A percentile compares a stretch with the other conserved stretches of the same genome.
Evolutionary conservation across 768 basidiomycete genomes (phyloP).

Genomic region (Imleria badia): DNA sequence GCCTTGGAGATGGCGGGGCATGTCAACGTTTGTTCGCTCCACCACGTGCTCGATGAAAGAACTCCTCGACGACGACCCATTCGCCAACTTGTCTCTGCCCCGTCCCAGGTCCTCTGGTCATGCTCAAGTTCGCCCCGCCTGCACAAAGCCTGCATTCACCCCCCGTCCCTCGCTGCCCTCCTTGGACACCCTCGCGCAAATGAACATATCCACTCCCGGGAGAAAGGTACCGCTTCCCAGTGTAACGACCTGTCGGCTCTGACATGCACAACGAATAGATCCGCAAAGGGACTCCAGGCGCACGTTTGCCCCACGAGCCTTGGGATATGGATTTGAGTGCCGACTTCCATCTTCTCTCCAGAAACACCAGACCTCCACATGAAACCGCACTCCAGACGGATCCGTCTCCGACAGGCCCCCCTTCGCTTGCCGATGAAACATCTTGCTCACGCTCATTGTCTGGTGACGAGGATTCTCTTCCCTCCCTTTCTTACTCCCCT

Average conservation of each 20-base stretch:
- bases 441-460: slow-evolving; percentile 20
- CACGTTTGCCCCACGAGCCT: slow-evolving; percentile 43
- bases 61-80: slow-evolving; percentile 69
- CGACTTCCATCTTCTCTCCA: slow-evolving; percentile 8
- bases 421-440: slow-evolving; percentile 21
- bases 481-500: slow-evolving; percentile 32
- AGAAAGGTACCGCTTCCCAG: slow-evolving; percentile 34
- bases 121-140: slow-evolving; percentile 38
- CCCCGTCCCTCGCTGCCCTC: slow-evolving; percentile 45
- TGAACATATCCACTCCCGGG: slow-evolving; percentile 33
- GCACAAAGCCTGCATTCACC: slow-evolving; percentile 42
- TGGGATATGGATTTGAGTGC: slow-evolving; percentile 34
- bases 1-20: slow-evolving; percentile 52
- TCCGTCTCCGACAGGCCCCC: background rate
- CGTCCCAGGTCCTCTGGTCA: slow-evolving; percentile 34
- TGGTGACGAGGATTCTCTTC: slow-evolving; percentile 32
- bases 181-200: slow-evolving; percentile 37
- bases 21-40: too few species aligned
- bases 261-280: slow-evolving; percentile 24
- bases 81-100: slow-evolving; percentile 62
- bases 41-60: too few species aligned
- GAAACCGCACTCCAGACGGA: background rate
- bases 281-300: slow-evolving; percentile 43
- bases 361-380: too few species aligned
- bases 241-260: background rate